A percentile compares a stretch with the other conserved stretches of the same genome.
Conservation (phyloP, 352 stramenopile species). For the Phytophthora brassicae region DNA sequence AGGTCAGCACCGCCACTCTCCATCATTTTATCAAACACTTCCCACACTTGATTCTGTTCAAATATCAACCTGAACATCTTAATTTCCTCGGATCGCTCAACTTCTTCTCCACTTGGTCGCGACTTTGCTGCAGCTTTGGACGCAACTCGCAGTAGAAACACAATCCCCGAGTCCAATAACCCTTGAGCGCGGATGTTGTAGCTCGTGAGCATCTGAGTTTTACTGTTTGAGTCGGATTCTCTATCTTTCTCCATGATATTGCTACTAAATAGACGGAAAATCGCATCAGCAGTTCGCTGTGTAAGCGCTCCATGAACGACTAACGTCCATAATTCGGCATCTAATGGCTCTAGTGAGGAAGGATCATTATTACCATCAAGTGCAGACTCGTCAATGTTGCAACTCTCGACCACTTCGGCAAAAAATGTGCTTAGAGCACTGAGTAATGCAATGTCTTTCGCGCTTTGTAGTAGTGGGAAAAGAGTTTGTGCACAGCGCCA, state of each 20-base stretch:
- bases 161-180: conserved; percentile 60
- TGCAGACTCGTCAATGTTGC: conserved; percentile 43
- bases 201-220: conserved; percentile 58
- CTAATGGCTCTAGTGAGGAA: conserved; percentile 13
- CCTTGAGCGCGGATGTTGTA: conserved; percentile 73
- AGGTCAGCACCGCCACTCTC: conserved; percentile 53
- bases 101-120: background rate
- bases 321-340: conserved; percentile 53
- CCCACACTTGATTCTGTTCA: conserved; percentile 47
- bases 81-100: conserved; percentile 25
- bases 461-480: conserved; percentile 42
- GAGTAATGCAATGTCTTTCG: conserved; percentile 43
- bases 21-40: conserved; percentile 51
- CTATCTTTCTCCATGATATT: conserved; percentile 16
- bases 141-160: conserved; percentile 64
- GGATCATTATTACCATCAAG: conserved; percentile 18
- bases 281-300: conserved; percentile 26
- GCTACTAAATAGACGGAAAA: conserved; percentile 57
- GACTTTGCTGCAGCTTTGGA: conserved; percentile 47
- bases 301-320: conserved; percentile 48
- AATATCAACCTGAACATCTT: conserved; percentile 51
- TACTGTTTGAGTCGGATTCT: conserved; percentile 13
- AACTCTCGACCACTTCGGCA: conserved; percentile 59
- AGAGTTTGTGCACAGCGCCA: conserved; percentile 53
- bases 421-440: conserved; percentile 66